Evolutionary conservation across 306 rosid species (phyloP), one percentile per base, ranked within the genome.

Genomic region (Gastrolobium bilobum): DNA sequence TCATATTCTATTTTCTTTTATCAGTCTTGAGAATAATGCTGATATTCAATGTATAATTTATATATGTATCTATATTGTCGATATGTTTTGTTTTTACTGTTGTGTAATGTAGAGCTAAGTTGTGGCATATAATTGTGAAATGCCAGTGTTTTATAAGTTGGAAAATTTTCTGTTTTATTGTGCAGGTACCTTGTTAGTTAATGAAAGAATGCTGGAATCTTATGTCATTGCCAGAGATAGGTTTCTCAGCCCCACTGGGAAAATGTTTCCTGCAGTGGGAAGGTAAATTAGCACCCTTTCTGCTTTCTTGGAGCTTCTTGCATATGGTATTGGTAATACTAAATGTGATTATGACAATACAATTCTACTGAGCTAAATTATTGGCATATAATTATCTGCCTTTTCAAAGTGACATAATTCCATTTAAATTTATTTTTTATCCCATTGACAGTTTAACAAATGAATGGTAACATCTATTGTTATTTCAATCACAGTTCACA

Each of bases 141-240:
- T 40, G 79, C n/a, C 10, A 43, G 66, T 70, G 34, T 20, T 68
- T 43, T 70, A 61, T 30, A 37, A 46, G 9, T 39, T 59, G 54
- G 60, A 26, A 14, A 65, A 40, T 9, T 70, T 71, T 69, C 7
- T 48, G 51, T 64, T 13, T 37, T 83, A 73, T 43, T 48, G 34
- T 84, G 79, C 72, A 94, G 98, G 98, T 54, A 94, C 97, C 72
- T 81, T 94, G 85, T 85, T 94, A 71, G 86, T 94, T 30, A 94
- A 94, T 67, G 98, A 94, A 87, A 91, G 98, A 84, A 94, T 94
- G 98, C 84, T 94, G 77, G 98, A 94, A 86, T 88, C 98, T 71
- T 94, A 94, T 77, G 98, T 94, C 74, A 94, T 94, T 73, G 98
- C 98, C 50, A 87, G 98, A 82, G 98, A 94, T 88, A 91, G 98